phyloP scores from a whole-genome alignment of 257 asterid genomes.

The Petunia secreta region DNA sequence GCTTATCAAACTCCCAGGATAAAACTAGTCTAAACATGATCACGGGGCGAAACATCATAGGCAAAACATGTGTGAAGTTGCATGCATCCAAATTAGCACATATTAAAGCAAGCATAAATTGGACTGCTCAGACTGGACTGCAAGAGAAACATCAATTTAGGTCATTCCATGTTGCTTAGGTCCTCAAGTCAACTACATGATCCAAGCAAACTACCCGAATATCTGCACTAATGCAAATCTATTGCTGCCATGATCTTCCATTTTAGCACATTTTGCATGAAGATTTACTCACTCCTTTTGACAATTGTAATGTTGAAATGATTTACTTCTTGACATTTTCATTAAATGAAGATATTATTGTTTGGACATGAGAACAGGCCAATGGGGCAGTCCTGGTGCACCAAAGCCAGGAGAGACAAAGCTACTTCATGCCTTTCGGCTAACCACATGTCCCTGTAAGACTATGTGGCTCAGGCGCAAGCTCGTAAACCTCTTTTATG shows the following conservation, averaged over 20 bases:
- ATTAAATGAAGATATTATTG: background rate
- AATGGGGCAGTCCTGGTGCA: background rate
- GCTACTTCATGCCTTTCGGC: background rate
- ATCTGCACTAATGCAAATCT: no score
- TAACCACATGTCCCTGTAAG: background rate
- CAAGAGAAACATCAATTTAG: no score
- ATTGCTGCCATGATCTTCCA: background rate
- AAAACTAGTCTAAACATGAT: background rate
- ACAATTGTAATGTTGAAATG: background rate
- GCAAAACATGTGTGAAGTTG: background rate
- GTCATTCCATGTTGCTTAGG: no score
- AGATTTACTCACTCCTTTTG: background rate
- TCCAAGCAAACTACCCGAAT: no score
- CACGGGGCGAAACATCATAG: background rate
- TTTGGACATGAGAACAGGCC: background rate
- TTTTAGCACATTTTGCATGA: background rate
- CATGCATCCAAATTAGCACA: background rate
- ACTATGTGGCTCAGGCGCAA: slow-evolving; percentile 19
- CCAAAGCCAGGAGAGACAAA: background rate
- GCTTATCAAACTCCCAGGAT: background rate
- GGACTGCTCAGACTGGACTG: background rate
- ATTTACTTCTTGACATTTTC: background rate
- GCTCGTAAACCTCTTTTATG: background rate
- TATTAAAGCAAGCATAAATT: background rate
- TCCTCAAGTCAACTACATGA: no score